Evolutionary conservation across 1,284 basidiomycete genomes (phyloP), one percentile per base, ranked within the genome.

Genomic region (Heterobasidion irregulare): DNA sequence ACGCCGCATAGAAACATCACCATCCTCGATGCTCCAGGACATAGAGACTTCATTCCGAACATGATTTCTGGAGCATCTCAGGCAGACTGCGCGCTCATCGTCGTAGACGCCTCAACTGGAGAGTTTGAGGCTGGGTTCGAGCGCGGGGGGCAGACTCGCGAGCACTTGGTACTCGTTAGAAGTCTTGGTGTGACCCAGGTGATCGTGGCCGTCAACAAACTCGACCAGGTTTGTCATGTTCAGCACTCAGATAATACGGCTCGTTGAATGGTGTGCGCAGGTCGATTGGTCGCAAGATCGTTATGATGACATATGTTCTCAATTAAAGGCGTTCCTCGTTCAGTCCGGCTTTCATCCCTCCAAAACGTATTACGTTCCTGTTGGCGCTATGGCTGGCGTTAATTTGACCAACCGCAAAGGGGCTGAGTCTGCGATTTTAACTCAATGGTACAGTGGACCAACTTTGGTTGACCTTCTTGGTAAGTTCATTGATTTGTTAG

Each of bases 11-110:
- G 90, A 52, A 80, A 84, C 56, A 87, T 98, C 61, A 98, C 94
- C 1, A 82, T 99, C 18, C 82, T 99, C 32, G 96, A 99, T 64
- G 96, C 97, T 0, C 96, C 96, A 0, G 96, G 96, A 0, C 96
- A 99, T 71, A 90, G 87, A 61, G 97, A 99, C 65, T 99, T 99
- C 64, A 91, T 99, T 56, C 96, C 97, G 0, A 98, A 98, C 66
- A 99, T 99, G 97, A 99, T 99, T 57, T 96, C 93, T 0, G 96
- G 96, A 1, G 96, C 96, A 2, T 87, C 95, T 0, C 96, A 98
- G 71, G 97, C 97, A 0, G 96, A 99, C 64, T 94, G 92, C 41
- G 95, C 96, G 1, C 72, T 99, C 5, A 80, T 99, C n/a, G 96
- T 99, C 6, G 84, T 99, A 18, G 97, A 98, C 68, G 88, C 94